Base-by-base conservation (phyloP, 805 yeast species). In the Torulaspora maleeae region DNA sequence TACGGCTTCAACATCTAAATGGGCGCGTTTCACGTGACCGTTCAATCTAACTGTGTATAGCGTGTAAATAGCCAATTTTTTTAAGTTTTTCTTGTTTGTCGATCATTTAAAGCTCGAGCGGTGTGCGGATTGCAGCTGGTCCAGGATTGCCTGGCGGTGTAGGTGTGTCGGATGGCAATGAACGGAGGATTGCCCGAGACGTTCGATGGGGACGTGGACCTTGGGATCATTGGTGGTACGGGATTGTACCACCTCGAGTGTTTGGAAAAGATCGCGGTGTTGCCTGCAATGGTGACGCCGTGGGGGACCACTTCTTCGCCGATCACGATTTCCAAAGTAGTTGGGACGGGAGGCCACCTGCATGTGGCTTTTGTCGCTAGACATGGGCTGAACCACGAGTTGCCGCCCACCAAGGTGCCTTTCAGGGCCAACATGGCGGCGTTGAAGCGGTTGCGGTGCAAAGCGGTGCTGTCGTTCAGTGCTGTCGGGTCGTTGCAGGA, bases 241-340 rank as follows among this genome's bases (percentile, higher is more conserved):
- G 99, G 99, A n/a, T 76, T 93, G 25, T 93, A 93, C 72, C 85
- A 86, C 47, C 73, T 93, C 46, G 86, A 83, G 33, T 80, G 86
- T 46, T 73, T 93, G 45, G 77, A 82, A 38, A 95, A 95, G 3
- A 95, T 91, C 37, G 96, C 96, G 12, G 73, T 83, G 55, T 69
- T 93, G 34, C 68, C 67, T 10, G 79, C 87, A 12, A 69, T 89
- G 47, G 77, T 84, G 15, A 93, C 99, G 3, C 99, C 99, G 17
- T 93, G 98, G 98, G 99, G 99, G 9, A 77, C 76, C 54, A 96
- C 99, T 17, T 89, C 97, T 4, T 83, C 95, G 11, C 90, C 96
- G 32, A 86, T 93, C 61, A 90, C 96, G 39, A 81, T 93, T 50
- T 83, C 95, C n/a, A 80, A 76, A 53, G 86, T 95, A 34, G 68